Evolutionary conservation across 2,329 filamentous ascomycete genomes (phyloP).

Genomic region (Clonostachys solani): DNA sequence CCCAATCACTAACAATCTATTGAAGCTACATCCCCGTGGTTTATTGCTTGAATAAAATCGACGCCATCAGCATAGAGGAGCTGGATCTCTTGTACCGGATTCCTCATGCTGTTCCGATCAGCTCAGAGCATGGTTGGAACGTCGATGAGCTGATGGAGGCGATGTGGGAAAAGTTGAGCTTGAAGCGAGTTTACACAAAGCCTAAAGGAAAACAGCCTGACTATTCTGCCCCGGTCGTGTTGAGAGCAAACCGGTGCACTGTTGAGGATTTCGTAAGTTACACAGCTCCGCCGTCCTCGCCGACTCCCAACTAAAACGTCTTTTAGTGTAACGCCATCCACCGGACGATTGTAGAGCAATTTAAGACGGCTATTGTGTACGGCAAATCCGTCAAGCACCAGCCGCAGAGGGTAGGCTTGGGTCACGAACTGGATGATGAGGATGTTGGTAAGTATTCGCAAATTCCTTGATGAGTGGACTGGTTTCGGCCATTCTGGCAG

Average conservation of each 20-base stretch:
- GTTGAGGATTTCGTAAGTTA: constrained; percentile 92
- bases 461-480: neutral
- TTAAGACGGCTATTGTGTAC: constrained; percentile 93
- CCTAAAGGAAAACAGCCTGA: constrained; percentile 94
- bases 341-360: constrained; percentile 91
- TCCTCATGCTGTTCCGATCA: constrained; percentile 94
- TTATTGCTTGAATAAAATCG: constrained; percentile 98
- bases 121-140: constrained; percentile 97
- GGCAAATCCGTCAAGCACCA: constrained; percentile 98
- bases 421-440: constrained; percentile 90
- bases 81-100: constrained; percentile 94
- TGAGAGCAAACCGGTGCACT: constrained; percentile 77
- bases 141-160: constrained; percentile 92
- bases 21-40: constrained; percentile 90
- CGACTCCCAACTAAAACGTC: constrained; percentile 28
- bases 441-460: constrained; percentile 75
- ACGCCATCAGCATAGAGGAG: constrained; percentile 96
- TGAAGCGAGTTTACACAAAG: constrained; percentile 94
- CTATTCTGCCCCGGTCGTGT: constrained; percentile 85
- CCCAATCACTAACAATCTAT: neutral
- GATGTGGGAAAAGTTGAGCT: constrained; percentile 97
- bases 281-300: neutral
- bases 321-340: constrained; percentile 91
- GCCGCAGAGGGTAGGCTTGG: constrained; percentile 88
- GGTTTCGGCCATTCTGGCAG: too few relatives aligned